Evolutionary conservation across 202 grass and related monocot species (phyloP).

Genomic region (Schoenoplectus tabernaemontani): DNA sequence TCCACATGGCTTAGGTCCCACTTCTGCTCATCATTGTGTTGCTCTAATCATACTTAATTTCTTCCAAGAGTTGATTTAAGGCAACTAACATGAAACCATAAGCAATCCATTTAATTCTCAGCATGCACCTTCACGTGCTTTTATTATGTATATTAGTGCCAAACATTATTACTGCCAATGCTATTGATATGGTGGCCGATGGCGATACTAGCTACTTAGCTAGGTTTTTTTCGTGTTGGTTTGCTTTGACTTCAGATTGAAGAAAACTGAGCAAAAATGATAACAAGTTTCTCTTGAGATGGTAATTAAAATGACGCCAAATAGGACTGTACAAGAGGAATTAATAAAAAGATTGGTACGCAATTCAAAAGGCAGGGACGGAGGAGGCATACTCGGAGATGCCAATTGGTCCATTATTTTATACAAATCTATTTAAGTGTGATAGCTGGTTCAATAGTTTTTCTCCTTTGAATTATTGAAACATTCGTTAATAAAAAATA

Average conservation of each 20-base stretch:
- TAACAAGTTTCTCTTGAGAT: not conserved
- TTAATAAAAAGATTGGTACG: too few relatives aligned
- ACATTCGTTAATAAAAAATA: too few relatives aligned
- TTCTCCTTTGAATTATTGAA: too few relatives aligned
- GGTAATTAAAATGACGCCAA: not conserved
- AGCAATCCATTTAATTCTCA: slow-evolving; percentile 21
- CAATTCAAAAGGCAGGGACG: too few relatives aligned
- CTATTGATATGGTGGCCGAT: not conserved
- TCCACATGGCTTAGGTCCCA: slow-evolving; percentile 9
- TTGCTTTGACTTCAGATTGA: slow-evolving; percentile 1
- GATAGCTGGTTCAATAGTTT: too few relatives aligned
- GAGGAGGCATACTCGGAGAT: too few relatives aligned
- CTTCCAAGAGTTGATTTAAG: not conserved
- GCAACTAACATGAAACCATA: slow-evolving; percentile 18
- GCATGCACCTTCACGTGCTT: not conserved
- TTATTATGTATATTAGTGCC: not conserved
- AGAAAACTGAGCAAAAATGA: not conserved
- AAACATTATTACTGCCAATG: not conserved
- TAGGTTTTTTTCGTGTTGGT: not conserved
- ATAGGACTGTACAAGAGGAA: too few relatives aligned
- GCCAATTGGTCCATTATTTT: too few relatives aligned
- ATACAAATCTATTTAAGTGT: too few relatives aligned
- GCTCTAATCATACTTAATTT: slow-evolving; percentile 16
- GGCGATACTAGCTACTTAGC: not conserved
- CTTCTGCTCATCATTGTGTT: slow-evolving; percentile 12